Evolutionary conservation across 306 rosid genomes (phyloP).

Genomic region (Medicago truncatula): MtrunA17r5.0-ANR NC_053042.1:1607501-1608000

Average conservation of each 20-base stretch:
- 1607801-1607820: slow-evolving; percentile 97
- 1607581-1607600: slow-evolving; percentile 98
- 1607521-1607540: slow-evolving; percentile 24
- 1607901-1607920: slow-evolving; percentile 79
- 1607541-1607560: slow-evolving; percentile 10
- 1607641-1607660: slow-evolving; percentile 99
- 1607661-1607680: slow-evolving; percentile 55
- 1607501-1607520: slow-evolving; percentile 10
- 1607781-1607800: slow-evolving; percentile 98
- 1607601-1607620: slow-evolving; percentile 99
- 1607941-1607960: slow-evolving; percentile 57
- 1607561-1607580: slow-evolving; percentile 78
- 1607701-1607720: slow-evolving; percentile 22
- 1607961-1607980: slow-evolving; percentile 29
- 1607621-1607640: slow-evolving; percentile 97
- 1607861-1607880: slow-evolving; percentile 93
- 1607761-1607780: slow-evolving; percentile 88
- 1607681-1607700: slow-evolving; percentile 39
- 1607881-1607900: slow-evolving; percentile 85
- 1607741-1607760: slow-evolving; percentile 98
- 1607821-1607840: slow-evolving; percentile 91
- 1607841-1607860: slow-evolving; percentile 83
- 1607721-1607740: slow-evolving; percentile 65
- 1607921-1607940: slow-evolving; percentile 85
- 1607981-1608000: slow-evolving; percentile 29